Evolutionary conservation across 495 filamentous ascomycete species (phyloP).

Genomic region (Pseudevernia furfuracea): DNA sequence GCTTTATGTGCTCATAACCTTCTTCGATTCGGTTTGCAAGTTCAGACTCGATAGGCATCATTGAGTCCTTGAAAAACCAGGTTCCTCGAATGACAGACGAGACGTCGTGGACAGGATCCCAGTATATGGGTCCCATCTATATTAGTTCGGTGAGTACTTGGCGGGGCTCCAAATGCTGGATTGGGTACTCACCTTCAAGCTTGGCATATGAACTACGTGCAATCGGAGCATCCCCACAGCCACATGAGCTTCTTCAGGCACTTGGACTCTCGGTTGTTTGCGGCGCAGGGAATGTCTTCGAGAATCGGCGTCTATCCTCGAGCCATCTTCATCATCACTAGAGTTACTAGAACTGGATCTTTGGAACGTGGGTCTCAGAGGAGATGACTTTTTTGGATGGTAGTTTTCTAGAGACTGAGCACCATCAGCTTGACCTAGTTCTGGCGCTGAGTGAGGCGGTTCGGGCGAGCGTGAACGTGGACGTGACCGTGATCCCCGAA

Average conservation of each 20-base stretch:
- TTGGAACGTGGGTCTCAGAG: conserved; percentile 19
- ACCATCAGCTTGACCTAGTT: conserved; percentile 14
- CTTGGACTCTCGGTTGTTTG: conserved; percentile 18
- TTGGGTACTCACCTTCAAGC: conserved; percentile 36
- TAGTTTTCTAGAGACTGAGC: conserved; percentile 13
- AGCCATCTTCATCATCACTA: not conserved
- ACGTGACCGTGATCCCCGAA: conserved; percentile 20
- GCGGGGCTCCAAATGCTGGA: not conserved
- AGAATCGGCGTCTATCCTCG: not conserved
- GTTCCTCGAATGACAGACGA: conserved; percentile 76
- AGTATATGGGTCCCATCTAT: conserved; percentile 96
- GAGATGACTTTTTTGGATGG: conserved; percentile 15
- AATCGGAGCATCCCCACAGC: conserved; percentile 72
- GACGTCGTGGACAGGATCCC: conserved; percentile 91
- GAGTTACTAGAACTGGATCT: conserved; percentile 11
- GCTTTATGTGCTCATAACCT: conserved; percentile 76
- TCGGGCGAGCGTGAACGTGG: conserved; percentile 18
- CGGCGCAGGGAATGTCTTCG: conserved; percentile 14
- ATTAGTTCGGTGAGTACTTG: conserved; percentile 43
- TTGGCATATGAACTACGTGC: conserved; percentile 50
- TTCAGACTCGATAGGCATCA: conserved; percentile 79
- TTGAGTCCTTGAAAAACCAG: conserved; percentile 95
- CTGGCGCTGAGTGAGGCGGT: conserved; percentile 8
- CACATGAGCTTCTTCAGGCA: conserved; percentile 38
- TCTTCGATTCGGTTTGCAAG: conserved; percentile 87